Percentiles rank a stretch among this genome's conserved stretches.
phyloP scores from a whole-genome alignment of 805 yeast genomes.

The Starmerella etchellsii region DNA sequence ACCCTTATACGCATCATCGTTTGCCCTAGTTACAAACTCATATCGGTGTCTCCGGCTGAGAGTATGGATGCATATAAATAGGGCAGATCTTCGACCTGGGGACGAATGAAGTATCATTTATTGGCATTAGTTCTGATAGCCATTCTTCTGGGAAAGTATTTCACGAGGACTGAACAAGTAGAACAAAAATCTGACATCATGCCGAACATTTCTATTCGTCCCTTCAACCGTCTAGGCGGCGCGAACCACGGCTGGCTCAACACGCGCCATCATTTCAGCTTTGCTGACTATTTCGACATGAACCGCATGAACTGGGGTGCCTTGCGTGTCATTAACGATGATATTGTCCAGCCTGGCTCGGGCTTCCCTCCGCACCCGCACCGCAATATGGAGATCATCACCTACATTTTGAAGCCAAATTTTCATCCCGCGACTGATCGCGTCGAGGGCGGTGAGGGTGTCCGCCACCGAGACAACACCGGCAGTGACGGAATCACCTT shows the following conservation, averaged over 20 bases:
- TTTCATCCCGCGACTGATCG: slow-evolving; percentile 10
- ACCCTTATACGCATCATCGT: too few species aligned
- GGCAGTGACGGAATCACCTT: slow-evolving; percentile 15
- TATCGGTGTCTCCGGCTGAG: too few species aligned
- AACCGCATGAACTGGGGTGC: slow-evolving; percentile 18
- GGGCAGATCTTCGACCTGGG: too few species aligned
- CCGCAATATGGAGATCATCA: slow-evolving; percentile 16
- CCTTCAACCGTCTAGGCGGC: slow-evolving; percentile 14
- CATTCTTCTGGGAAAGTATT: too few species aligned
- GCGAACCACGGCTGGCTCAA: slow-evolving; percentile 17
- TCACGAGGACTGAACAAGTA: too few species aligned
- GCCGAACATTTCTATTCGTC: too few species aligned
- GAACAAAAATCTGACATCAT: too few species aligned
- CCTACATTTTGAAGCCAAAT: slow-evolving; percentile 9
- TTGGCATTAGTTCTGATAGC: too few species aligned
- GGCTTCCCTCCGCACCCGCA: slow-evolving; percentile 20
- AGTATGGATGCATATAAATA: too few species aligned
- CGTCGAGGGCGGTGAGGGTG: slow-evolving; percentile 15
- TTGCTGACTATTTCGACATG: slow-evolving; percentile 16
- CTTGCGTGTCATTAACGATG: slow-evolving; percentile 17
- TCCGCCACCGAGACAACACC: slow-evolving; percentile 14
- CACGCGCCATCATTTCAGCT: slow-evolving; percentile 16
- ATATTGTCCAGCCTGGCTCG: slow-evolving; percentile 10
- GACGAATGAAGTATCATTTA: too few species aligned
- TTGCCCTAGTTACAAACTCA: too few species aligned